These are phyloP conservation scores for Ocimum tenuiflorum DNA, from an alignment of 257 asterid species.

Conservation along the genomic window DNA sequence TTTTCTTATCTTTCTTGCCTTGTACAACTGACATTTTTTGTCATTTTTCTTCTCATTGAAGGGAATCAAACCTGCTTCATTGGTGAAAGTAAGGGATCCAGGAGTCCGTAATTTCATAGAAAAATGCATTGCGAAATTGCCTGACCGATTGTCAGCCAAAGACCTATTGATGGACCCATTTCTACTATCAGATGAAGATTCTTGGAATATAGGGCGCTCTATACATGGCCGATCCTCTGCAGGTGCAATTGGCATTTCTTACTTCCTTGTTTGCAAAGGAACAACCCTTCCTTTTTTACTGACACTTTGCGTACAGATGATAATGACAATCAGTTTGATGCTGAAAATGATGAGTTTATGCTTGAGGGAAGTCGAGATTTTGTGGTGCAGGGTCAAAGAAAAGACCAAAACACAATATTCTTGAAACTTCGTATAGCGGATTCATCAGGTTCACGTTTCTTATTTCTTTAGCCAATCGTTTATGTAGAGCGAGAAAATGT, in stretches of 20 bases:
- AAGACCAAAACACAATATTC: slow-evolving; percentile 81
- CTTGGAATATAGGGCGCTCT: slow-evolving; percentile 39
- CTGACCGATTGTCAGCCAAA: slow-evolving; percentile 76
- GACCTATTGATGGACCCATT: slow-evolving; percentile 75
- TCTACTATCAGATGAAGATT: slow-evolving; percentile 66
- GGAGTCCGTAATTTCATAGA: slow-evolving; percentile 68
- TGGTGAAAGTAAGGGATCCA: slow-evolving; percentile 73
- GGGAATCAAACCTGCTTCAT: slow-evolving; percentile 97
- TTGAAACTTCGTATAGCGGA: slow-evolving; percentile 84
- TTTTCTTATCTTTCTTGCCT: too few species aligned
- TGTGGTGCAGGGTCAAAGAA: slow-evolving; percentile 80
- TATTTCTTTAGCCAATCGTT: neutral
- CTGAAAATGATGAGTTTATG: slow-evolving; percentile 35
- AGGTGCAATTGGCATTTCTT: slow-evolving; percentile 21
- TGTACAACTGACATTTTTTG: too few species aligned
- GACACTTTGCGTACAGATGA: slow-evolving; percentile 38
- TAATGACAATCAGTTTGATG: slow-evolving; percentile 27
- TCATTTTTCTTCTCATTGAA: slow-evolving; percentile 29
- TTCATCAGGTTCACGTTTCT: slow-evolving; percentile 49
- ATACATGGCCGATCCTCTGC: slow-evolving; percentile 32
- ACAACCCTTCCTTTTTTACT: neutral
- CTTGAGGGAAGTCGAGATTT: slow-evolving; percentile 76
- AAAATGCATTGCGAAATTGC: slow-evolving; percentile 74
- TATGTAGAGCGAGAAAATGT: neutral
- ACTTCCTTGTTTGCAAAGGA: too few species aligned